Conservation (phyloP, 2,329 filamentous ascomycete species). For the Cercospora sp. region DNA sequence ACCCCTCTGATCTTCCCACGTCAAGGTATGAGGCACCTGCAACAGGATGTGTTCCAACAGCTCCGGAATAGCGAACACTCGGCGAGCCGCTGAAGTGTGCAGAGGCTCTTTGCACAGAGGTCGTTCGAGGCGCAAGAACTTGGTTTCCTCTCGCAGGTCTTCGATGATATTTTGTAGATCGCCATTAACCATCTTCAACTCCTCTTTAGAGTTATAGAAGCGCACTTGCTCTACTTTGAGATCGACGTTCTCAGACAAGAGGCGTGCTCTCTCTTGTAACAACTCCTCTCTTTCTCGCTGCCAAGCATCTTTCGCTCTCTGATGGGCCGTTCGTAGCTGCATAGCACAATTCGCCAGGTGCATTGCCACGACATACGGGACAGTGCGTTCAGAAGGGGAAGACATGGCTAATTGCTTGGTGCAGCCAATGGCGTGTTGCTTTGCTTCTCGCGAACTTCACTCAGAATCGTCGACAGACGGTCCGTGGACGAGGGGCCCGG, state of each 20-base stretch:
- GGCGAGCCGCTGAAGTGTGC: not conserved
- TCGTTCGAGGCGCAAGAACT: not conserved
- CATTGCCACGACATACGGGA: not conserved
- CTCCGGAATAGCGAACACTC: not conserved
- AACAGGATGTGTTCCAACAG: not conserved
- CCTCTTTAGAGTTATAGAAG: not conserved
- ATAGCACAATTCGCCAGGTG: not conserved
- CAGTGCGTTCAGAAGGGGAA: not conserved
- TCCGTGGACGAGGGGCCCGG: not conserved
- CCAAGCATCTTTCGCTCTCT: not conserved
- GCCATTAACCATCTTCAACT: not conserved
- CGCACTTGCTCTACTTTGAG: not conserved
- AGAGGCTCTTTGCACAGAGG: not conserved
- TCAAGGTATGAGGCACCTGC: not conserved
- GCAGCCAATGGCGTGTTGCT: not conserved
- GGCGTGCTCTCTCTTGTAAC: not conserved
- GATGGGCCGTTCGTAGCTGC: not conserved
- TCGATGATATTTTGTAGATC: not conserved
- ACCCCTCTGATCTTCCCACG: not conserved
- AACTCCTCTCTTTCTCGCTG: not conserved
- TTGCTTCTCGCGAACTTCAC: not conserved
- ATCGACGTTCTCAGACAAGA: not conserved
- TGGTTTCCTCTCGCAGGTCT: not conserved
- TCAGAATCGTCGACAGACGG: not conserved
- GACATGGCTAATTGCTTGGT: not conserved